Conservation (phyloP, 2,329 filamentous ascomycete species). For the Saccharata proteae region DNA sequence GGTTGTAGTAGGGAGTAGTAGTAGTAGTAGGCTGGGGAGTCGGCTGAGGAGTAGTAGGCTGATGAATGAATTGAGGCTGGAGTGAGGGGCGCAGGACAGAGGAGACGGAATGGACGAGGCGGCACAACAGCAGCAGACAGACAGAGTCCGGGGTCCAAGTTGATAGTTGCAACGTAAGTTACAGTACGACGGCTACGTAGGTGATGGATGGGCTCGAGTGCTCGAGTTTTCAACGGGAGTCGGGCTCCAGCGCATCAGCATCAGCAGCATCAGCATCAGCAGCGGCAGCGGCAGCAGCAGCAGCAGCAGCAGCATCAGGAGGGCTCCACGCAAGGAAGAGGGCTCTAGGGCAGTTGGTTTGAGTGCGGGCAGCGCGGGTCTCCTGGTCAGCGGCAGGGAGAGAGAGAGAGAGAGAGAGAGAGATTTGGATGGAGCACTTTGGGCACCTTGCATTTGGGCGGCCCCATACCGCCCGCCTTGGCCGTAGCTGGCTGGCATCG, state of each 20-base stretch:
- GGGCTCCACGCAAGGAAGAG: constrained; percentile 4
- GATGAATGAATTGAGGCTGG: not conserved
- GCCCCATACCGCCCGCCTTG: not conserved
- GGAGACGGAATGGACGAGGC: constrained; percentile 1
- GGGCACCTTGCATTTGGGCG: constrained; percentile 4
- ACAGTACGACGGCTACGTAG: no score
- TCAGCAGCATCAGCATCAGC: constrained; percentile 4
- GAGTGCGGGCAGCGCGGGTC: constrained; percentile 5
- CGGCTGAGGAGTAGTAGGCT: not conserved
- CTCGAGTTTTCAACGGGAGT: no score
- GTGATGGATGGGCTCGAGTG: no score
- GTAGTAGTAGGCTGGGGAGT: not conserved
- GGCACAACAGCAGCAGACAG: no score
- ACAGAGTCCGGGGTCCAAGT: no score
- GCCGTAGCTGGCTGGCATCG: constrained; percentile 1
- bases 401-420: not conserved
- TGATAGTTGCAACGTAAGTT: no score
- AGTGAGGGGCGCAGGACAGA: not conserved
- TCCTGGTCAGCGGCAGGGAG: not conserved
- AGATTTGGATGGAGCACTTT: constrained; percentile 3
- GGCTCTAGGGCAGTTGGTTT: constrained; percentile 2
- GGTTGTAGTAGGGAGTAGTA: not conserved
- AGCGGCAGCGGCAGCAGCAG: constrained; percentile 2
- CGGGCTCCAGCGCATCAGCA: not conserved
- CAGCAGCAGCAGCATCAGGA: constrained; percentile 4